Conservation (phyloP, 2,329 filamentous ascomycete species). For the Fusarium sp. region DNA sequence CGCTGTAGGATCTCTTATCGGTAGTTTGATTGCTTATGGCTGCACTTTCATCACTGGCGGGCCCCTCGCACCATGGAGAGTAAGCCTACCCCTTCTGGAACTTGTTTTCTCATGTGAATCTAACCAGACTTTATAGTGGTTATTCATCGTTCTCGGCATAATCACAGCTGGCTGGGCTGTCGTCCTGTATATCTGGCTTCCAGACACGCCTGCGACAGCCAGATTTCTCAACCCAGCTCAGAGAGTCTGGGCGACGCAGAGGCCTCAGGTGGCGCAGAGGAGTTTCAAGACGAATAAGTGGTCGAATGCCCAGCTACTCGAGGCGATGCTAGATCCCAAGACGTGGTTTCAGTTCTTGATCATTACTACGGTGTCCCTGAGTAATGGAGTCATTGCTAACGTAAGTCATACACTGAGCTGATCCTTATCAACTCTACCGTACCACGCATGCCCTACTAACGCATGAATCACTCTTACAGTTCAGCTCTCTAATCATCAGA, state of each 20-base stretch:
- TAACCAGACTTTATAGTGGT: not conserved
- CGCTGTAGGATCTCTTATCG: not conserved
- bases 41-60: not conserved
- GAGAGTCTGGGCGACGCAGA: not conserved
- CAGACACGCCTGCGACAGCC: not conserved
- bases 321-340: not conserved
- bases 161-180: not conserved
- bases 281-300: not conserved
- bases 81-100: accelerated
- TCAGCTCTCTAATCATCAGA: not conserved
- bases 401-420: not conserved
- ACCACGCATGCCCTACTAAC: not conserved
- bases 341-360: not conserved
- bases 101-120: accelerated
- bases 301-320: not conserved
- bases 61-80: not conserved
- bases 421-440: not conserved
- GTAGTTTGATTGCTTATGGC: not conserved
- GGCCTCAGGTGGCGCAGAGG: not conserved
- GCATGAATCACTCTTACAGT: accelerated
- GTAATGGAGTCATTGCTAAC: not conserved
- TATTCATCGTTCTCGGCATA: not conserved
- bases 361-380: not conserved
- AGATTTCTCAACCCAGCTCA: not conserved
- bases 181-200: not conserved